These are phyloP conservation scores for Colletotrichum abscissum DNA, from an alignment of 2,329 filamentous ascomycete genomes.

Conservation along the genomic window DNA sequence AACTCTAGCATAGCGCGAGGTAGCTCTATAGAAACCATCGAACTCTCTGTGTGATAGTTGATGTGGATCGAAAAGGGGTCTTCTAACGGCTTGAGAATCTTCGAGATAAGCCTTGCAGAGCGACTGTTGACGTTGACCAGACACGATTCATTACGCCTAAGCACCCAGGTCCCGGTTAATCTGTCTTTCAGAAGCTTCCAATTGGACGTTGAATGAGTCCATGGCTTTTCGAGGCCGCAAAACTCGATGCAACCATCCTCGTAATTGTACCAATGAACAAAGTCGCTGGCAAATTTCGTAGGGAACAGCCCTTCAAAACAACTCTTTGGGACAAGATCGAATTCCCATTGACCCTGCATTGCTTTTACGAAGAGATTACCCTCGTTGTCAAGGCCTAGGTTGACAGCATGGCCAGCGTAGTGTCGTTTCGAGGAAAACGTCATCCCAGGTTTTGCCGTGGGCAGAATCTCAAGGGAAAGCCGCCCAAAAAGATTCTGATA, in stretches of 20 bases:
- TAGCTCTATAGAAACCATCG: background rate
- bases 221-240: constrained; percentile 40
- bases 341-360: background rate
- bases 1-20: background rate
- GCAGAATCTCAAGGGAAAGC: constrained; percentile 55
- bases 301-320: constrained; percentile 41
- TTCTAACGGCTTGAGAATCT: background rate
- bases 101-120: background rate
- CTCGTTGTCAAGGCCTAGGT: background rate
- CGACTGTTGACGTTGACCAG: background rate
- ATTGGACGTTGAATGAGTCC: constrained; percentile 35
- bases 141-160: background rate
- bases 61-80: background rate
- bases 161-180: background rate
- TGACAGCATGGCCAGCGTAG: constrained; percentile 45
- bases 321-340: background rate
- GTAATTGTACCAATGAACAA: constrained; percentile 59
- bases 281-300: constrained; percentile 48
- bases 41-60: background rate
- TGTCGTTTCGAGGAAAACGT: constrained; percentile 49
- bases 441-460: constrained; percentile 50
- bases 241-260: constrained; percentile 45
- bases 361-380: constrained; percentile 1
- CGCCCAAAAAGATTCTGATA: constrained; percentile 59
- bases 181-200: background rate